Conservation (phyloP, 1,139 yeast genomes). For the Suhomyces chickasaworum region DNA sequence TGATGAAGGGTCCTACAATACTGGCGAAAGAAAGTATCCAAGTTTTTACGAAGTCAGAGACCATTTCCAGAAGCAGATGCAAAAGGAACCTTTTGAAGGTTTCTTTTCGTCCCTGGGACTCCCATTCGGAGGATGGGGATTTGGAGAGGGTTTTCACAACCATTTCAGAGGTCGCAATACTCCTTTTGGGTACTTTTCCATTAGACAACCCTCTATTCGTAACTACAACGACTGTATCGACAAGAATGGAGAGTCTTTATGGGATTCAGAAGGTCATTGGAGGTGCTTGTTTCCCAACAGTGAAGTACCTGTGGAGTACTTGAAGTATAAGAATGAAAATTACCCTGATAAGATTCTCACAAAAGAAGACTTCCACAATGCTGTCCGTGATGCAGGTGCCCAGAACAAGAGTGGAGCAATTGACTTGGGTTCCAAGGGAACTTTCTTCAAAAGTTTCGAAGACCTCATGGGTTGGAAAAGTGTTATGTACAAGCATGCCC, state of each 20-base stretch:
- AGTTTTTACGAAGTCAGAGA: slow-evolving; percentile 7
- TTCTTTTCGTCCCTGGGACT: neutral
- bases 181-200: slow-evolving; percentile 55
- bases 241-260: slow-evolving; percentile 66
- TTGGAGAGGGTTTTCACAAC: slow-evolving; percentile 5
- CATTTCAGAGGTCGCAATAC: slow-evolving; percentile 21
- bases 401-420: slow-evolving; percentile 23
- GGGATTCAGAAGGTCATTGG: slow-evolving; percentile 86
- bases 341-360: slow-evolving; percentile 42
- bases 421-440: slow-evolving; percentile 45
- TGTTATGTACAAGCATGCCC: slow-evolving; percentile 50
- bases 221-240: slow-evolving; percentile 65
- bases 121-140: slow-evolving; percentile 6
- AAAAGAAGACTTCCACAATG: slow-evolving; percentile 49
- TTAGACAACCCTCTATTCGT: slow-evolving; percentile 61
- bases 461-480: slow-evolving; percentile 69
- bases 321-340: slow-evolving; percentile 31
- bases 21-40: slow-evolving; percentile 5
- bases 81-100: neutral
- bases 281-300: slow-evolving; percentile 77
- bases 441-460: slow-evolving; percentile 59
- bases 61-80: neutral
- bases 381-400: slow-evolving; percentile 18
- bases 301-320: slow-evolving; percentile 39
- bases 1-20: neutral